phyloP scores from a whole-genome alignment of 768 basidiomycete genomes.

The Kwoniella sp. region DNA sequence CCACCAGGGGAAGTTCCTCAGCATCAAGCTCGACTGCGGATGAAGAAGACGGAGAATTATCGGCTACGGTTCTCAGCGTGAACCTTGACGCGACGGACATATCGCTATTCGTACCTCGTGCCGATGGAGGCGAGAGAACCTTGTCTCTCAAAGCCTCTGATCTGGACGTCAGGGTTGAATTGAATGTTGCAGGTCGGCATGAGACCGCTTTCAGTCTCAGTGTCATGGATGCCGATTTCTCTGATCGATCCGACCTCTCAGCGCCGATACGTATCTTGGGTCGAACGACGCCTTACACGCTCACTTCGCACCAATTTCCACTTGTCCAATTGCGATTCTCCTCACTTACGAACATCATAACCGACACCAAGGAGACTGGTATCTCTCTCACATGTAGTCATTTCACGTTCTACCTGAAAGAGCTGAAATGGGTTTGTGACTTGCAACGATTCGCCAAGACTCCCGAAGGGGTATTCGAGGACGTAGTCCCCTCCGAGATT shows the following conservation, averaged over 20 bases:
- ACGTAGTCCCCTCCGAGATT: constrained; percentile 85
- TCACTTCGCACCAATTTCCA: constrained; percentile 52
- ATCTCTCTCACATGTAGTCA: constrained; percentile 67
- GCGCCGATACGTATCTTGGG: constrained; percentile 59
- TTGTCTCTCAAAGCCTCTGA: constrained; percentile 64
- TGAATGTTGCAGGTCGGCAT: constrained; percentile 73
- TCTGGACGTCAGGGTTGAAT: constrained; percentile 65
- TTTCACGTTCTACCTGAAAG: constrained; percentile 67
- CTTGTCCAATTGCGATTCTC: constrained; percentile 62
- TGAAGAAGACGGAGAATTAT: constrained; percentile 26
- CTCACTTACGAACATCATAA: constrained; percentile 65
- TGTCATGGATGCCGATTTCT: constrained; percentile 66
- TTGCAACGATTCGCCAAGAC: constrained; percentile 70
- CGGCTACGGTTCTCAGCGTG: constrained; percentile 27
- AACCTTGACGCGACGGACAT: constrained; percentile 56
- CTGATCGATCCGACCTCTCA: constrained; percentile 59
- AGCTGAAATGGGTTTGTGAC: constrained; percentile 67
- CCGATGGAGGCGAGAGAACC: constrained; percentile 34
- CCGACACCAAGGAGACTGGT: constrained; percentile 74
- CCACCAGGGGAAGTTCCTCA: constrained; percentile 42
- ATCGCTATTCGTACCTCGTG: constrained; percentile 62
- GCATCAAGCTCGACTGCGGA: constrained; percentile 39
- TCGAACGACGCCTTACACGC: constrained; percentile 63
- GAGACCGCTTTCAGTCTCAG: constrained; percentile 69
- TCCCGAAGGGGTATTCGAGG: constrained; percentile 90